A percentile compares a stretch with the other conserved stretches of the same genome.
These are phyloP conservation scores for Spergularia marina DNA, from an alignment of 148 eudicot species.

Conservation along the genomic window DNA sequence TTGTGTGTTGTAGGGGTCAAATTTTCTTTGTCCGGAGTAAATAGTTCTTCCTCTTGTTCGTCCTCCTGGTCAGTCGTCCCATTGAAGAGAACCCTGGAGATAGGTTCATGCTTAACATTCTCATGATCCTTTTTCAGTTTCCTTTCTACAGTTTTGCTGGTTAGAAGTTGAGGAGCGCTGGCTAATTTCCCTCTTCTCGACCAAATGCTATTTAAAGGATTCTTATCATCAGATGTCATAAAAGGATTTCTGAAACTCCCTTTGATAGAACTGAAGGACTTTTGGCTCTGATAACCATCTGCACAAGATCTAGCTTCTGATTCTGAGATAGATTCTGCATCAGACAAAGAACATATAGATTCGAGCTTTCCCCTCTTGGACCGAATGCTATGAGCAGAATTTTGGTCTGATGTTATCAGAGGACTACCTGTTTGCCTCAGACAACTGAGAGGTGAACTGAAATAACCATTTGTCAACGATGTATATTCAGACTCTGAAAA, in stretches of 20 bases:
- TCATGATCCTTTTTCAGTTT: slow-evolving; percentile 21
- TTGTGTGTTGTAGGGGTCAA: slow-evolving; percentile 30
- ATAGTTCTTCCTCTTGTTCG: slow-evolving; percentile 28
- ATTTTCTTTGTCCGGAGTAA: slow-evolving; percentile 51
- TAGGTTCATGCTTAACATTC: slow-evolving; percentile 23
- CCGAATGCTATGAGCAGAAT: slow-evolving; percentile 41
- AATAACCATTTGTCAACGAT: slow-evolving; percentile 10
- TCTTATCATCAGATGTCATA: slow-evolving; percentile 32
- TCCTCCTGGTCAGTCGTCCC: slow-evolving; percentile 16
- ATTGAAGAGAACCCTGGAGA: slow-evolving; percentile 31
- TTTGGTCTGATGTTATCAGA: slow-evolving; percentile 30
- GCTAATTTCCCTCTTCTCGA: slow-evolving; percentile 54
- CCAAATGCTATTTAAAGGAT: slow-evolving; percentile 43
- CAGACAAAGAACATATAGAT: slow-evolving; percentile 31
- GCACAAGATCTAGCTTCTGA: slow-evolving; percentile 23
- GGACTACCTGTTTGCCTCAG: slow-evolving; percentile 25
- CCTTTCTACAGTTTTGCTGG: slow-evolving; percentile 29
- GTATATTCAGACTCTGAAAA: slow-evolving; percentile 31
- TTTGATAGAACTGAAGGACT: slow-evolving; percentile 18
- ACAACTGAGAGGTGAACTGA: slow-evolving; percentile 23
- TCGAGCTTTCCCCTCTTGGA: slow-evolving; percentile 55
- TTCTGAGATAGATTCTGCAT: slow-evolving; percentile 25
- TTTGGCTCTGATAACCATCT: slow-evolving; percentile 17
- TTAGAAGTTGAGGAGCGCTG: slow-evolving; percentile 38
- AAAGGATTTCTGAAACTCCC: slow-evolving; percentile 28